Evolutionary conservation across 2,329 filamentous ascomycete genomes (phyloP), one percentile per base, ranked within the genome.

Genomic region (Polytolypa hystricis): DNA sequence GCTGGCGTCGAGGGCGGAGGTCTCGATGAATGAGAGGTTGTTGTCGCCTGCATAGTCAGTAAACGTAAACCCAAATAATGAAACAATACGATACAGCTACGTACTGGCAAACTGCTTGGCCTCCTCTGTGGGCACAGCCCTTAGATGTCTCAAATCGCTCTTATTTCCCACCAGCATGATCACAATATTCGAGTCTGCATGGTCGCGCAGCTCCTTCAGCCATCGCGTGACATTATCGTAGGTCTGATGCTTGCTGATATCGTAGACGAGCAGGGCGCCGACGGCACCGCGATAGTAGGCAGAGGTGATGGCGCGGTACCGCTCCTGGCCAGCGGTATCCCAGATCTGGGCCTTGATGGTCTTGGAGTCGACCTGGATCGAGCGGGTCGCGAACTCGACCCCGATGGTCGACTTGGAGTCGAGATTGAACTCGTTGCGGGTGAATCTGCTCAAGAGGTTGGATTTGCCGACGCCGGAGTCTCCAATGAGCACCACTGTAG

Each of bases 341-440:
- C 93, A 98, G 57, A 98, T 98, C 72, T 98, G 91, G 53, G 91
- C 91, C 75, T 98, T 98, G 79, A 98, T 98, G 47, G 91, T 98
- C 77, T 98, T 98, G 59, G 84, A 83, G 67, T 98, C 91, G 57
- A 98, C 91, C 68, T 96, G 89, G 62, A 98, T 98, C 51, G 86
- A 95, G 47, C 91, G 81, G 52, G 91, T 98, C 54, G 93, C 91
- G 63, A 98, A 98, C 69, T 98, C 91, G 64, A 98, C 91, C 56
- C 91, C 91, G 68, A 98, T 98, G 53, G 91, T 98, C 47, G 91
- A 96, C 78, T 98, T 96, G 64, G 89, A 93, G 69, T 98, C 91
- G 50, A 96, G 77, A 70, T 96, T 96, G 81, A 98, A 98, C 70
- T 98, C 91, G 67, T 98, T 96, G 62, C 91, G 86, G 54, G 91